Base-by-base conservation (phyloP, 257 asterid species). In the Forsythia viridissima region DNA sequence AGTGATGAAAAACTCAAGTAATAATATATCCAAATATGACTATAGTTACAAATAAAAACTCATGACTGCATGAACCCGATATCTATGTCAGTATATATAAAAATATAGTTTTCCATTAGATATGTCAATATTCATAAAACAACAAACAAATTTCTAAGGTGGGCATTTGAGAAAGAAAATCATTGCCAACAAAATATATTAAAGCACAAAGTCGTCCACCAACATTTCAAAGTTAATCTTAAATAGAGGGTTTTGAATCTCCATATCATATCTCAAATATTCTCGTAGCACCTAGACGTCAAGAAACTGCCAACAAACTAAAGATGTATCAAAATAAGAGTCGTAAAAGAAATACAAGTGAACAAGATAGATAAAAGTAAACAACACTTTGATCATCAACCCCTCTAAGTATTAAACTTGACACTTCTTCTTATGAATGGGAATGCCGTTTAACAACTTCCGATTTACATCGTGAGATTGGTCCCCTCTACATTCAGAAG, bases 81-180 rank as follows among this genome's bases (percentile, higher is more conserved):
- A 65, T 52, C 59, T 57, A 81, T 67, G 75, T 18, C 52, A 73
- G 42, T 57, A 43, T 13, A 43, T 43, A 43, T 48, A 71, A 77
- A 57, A 59, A 71, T 69, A 46, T 61, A 30, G n/a, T 66, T 12
- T 70, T 71, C 11, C 24, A 57, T 63, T 48, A 71, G 48, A 40
- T 57, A 57, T 57, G 24, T 48, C 74, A 66, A 68, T 59, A 80
- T 73, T 42, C 74, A 83, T 9, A 43, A 71, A 79, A 63, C 42
- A 69, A 69, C 24, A 71, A 65, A 61, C 99, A 91, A 80, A 96
- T 96, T 83, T 96, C 98, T 66, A 96, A 80, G 11, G 98, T 96
- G 75, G 98, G 99, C 98, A 96, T 93, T 80, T 96, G 99, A 70
- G 99, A 98, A 83, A 96, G 98, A 85, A 96, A 96, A 87, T 96